Conservation (phyloP, 441 rosid species). For the Populus tomentosa region DNA sequence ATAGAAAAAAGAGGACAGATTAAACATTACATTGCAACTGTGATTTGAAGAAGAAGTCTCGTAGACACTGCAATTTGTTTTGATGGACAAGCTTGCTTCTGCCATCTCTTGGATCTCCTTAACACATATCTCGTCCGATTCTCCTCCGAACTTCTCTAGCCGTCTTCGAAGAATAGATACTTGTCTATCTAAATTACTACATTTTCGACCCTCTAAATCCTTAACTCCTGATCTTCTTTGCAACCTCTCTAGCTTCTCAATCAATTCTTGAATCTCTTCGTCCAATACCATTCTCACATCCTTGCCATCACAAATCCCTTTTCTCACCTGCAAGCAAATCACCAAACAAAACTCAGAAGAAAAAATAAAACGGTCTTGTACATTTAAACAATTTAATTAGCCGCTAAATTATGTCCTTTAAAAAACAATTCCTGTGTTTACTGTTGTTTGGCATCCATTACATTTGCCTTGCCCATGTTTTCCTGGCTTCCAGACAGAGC, state of each 20-base stretch:
- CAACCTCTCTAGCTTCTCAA: conserved; percentile 55
- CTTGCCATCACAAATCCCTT: conserved; percentile 52
- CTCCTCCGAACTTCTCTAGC: conserved; percentile 44
- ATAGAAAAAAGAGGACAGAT: not conserved
- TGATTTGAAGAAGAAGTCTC: conserved; percentile 26
- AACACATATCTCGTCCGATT: conserved; percentile 36
- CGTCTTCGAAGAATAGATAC: conserved; percentile 46
- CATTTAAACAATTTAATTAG: no score
- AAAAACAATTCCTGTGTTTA: no score
- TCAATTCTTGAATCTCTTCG: conserved; percentile 24
- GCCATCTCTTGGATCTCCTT: conserved; percentile 71
- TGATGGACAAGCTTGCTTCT: conserved; percentile 58
- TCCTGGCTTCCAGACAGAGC: no score
- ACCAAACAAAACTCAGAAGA: not conserved
- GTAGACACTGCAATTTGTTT: conserved; percentile 18
- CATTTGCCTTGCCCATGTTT: no score
- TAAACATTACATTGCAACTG: conserved; percentile 40
- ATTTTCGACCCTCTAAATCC: conserved; percentile 29
- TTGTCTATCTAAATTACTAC: conserved; percentile 58
- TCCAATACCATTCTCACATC: conserved; percentile 39
- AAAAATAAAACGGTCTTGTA: not conserved
- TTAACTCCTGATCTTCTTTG: conserved; percentile 47
- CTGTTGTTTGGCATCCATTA: no score
- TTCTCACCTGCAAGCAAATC: conserved; percentile 48
- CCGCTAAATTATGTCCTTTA: no score